A percentile compares a stretch with the other conserved stretches of the same genome.
phyloP scores from a whole-genome alignment of 192 early-diverging fungal species.

The Lunasporangiospora selenospora region DNA sequence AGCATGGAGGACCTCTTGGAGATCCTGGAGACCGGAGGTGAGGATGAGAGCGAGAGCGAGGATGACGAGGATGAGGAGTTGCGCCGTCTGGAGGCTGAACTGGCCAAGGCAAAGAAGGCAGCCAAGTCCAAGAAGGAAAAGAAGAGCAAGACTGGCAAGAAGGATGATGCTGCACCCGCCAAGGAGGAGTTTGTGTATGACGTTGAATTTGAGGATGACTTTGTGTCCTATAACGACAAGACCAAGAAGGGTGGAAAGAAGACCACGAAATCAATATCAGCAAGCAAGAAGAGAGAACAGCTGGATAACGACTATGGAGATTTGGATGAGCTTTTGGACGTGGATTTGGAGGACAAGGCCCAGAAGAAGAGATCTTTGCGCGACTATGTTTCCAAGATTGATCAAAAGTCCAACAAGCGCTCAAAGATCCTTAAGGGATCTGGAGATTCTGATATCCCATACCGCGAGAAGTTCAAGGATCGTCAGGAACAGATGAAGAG shows the following conservation, averaged over 20 bases:
- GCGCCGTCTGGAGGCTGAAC: conserved; percentile 5
- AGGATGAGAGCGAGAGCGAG: conserved; percentile 44
- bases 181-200: conserved; percentile 34
- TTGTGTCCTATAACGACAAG: conserved; percentile 45
- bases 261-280: conserved; percentile 28
- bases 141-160: conserved; percentile 24
- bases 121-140: conserved; percentile 24
- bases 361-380: conserved; percentile 64
- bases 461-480: conserved; percentile 64
- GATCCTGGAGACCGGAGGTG: conserved; percentile 49
- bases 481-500: conserved; percentile 41
- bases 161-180: neutral
- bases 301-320: conserved; percentile 79
- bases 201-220: conserved; percentile 43
- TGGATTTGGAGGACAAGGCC: conserved; percentile 84
- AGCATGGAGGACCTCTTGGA: conserved; percentile 59
- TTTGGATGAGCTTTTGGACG: conserved; percentile 71
- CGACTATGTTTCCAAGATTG: conserved; percentile 70
- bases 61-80: conserved; percentile 20
- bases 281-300: conserved; percentile 19
- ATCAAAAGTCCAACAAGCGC: conserved; percentile 55
- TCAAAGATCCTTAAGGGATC: conserved; percentile 49
- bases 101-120: conserved; percentile 39
- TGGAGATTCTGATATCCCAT: conserved; percentile 88
- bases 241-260: conserved; percentile 37